These are phyloP conservation scores for Neurospora discreta DNA, from an alignment of 495 filamentous ascomycete genomes.

Conservation along the genomic window DNA sequence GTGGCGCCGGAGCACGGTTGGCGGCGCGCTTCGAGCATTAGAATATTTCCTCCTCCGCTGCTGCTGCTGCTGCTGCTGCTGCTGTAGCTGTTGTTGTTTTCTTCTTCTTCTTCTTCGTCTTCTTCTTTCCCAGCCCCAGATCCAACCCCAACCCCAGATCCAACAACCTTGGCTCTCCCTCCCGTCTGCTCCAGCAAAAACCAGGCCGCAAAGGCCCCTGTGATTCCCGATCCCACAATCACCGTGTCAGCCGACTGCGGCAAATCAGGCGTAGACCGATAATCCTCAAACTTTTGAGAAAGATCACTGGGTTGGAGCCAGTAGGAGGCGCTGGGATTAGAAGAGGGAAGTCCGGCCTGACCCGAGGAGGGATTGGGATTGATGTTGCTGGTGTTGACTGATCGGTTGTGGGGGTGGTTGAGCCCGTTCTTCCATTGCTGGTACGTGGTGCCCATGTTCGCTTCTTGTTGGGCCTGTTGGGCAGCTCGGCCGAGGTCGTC, in stretches of 20 bases:
- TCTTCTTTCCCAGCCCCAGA: neutral
- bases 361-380: no score
- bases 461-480: neutral
- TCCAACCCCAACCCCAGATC: slow-evolving; percentile 31
- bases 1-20: neutral
- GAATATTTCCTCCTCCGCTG: slow-evolving; percentile 22
- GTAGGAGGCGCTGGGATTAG: slow-evolving; percentile 54
- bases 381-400: neutral
- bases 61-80: no score
- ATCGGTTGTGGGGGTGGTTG: no score
- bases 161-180: slow-evolving; percentile 29
- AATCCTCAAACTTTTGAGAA: slow-evolving; percentile 43
- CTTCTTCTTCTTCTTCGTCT: neutral
- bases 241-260: slow-evolving; percentile 52
- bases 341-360: slow-evolving; percentile 1
- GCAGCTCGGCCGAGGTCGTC: neutral
- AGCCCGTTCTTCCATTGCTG: no score
- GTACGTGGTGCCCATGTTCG: neutral
- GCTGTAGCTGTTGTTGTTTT: no score
- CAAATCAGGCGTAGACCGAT: slow-evolving; percentile 48
- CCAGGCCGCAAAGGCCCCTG: slow-evolving; percentile 54
- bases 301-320: slow-evolving; percentile 50
- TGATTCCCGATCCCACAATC: slow-evolving; percentile 65
- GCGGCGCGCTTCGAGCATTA: slow-evolving; percentile 61
- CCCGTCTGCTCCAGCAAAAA: slow-evolving; percentile 41